These are phyloP conservation scores for Pseudogymnoascus sp. DNA, from an alignment of 2,329 filamentous ascomycete genomes.

Conservation along the genomic window DNA sequence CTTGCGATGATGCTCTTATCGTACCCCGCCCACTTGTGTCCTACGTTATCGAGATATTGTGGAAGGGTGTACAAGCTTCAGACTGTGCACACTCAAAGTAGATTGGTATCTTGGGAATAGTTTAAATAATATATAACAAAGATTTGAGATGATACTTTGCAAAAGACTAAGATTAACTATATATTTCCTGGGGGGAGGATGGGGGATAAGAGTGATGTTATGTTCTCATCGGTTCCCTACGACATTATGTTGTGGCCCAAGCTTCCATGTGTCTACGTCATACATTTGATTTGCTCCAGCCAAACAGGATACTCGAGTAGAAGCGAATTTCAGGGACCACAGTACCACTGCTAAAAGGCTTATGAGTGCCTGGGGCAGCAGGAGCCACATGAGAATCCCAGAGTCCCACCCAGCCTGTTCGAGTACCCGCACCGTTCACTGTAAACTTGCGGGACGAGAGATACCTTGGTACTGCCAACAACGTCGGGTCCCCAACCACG, in stretches of 20 bases:
- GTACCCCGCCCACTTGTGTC: background rate
- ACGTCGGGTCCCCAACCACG: background rate
- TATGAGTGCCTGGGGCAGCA: slow-evolving; percentile 7
- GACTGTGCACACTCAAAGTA: background rate
- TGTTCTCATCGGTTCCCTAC: slow-evolving; percentile 1
- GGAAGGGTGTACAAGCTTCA: background rate
- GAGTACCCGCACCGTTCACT: background rate
- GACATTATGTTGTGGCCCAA: slow-evolving; percentile 2
- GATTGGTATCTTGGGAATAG: background rate
- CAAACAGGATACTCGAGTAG: slow-evolving; percentile 5
- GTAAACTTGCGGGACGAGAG: background rate
- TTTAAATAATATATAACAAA: slow-evolving; percentile 1
- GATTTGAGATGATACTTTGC: background rate
- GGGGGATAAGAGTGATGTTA: background rate
- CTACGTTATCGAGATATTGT: slow-evolving; percentile 7
- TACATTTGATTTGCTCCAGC: background rate
- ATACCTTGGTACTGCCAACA: slow-evolving; percentile 9
- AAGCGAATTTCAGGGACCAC: slow-evolving; percentile 9
- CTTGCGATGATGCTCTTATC: slow-evolving; percentile 6
- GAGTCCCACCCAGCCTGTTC: too few species aligned
- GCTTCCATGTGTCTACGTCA: slow-evolving; percentile 3
- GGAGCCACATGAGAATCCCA: background rate
- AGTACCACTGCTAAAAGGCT: background rate
- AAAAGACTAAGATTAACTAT: background rate
- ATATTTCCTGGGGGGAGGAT: background rate